Evolutionary conservation across 768 basidiomycete genomes (phyloP), one percentile per base, ranked within the genome.

Genomic region (Macrolepiota dolichaula): DNA sequence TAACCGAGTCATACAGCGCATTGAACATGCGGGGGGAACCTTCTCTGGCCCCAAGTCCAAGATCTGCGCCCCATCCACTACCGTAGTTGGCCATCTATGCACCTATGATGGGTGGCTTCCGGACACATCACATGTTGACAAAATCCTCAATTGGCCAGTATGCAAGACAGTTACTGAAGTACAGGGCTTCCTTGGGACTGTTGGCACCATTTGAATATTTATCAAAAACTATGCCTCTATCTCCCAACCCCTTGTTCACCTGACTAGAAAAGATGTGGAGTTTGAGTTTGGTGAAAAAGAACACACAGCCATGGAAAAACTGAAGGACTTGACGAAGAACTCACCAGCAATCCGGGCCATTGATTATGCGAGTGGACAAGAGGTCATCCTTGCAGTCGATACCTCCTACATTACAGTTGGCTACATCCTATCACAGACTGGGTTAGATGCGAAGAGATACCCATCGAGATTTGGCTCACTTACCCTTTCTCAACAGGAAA

Each of bases 351-450:
- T 72, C 3, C 55, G 61, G 15, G 65, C 70, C 4, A 57, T 74
- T n/a, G 59, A 73, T n/a, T 71, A 73, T 38, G 15, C 47, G 10
- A 64, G 58, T 9, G 55, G 19, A 11, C 37, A 4, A 1, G 61
- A 66, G 11, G 68, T 78, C 7, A 72, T 76, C 0, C 62, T 81
- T 0, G 68, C 76, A 4, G 79, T 77, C 0, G 75, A 80, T 62
- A 72, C 78, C 0, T 71, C 69, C 0, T 60, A 54, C 37, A 63
- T 65, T 27, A 67, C 65, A 0, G 64, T 66, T 7, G 7, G 29
- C 7, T 32, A 32, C 29, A 32, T 32, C 29, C 29, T 32, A 32
- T 32, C 29, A 32, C 29, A 32, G 29, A 32, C 7, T 32, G 29
- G 29, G 3, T 3, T 7, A 32, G 29, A 32, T 32, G 29, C 29